These are phyloP conservation scores for Thermochaetoides thermophila DNA, from an alignment of 495 filamentous ascomycete species.

Conservation along the genomic window DNA sequence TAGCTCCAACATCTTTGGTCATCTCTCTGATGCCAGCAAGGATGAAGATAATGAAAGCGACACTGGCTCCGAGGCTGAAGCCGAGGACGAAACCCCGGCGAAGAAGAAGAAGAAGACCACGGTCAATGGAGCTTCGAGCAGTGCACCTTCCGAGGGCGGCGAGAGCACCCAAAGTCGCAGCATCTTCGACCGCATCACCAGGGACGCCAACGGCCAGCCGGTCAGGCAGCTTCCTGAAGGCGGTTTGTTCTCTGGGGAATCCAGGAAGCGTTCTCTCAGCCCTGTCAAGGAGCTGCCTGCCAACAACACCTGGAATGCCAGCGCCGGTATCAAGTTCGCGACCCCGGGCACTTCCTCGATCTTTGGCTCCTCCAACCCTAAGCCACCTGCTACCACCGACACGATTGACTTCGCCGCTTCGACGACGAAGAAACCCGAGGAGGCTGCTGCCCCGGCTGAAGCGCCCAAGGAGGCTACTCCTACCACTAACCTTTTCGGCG, in stretches of 20 bases:
- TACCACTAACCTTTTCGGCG: constrained; percentile 10
- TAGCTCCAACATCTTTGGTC: constrained; percentile 44
- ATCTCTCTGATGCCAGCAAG: constrained; percentile 40
- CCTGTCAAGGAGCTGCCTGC: constrained; percentile 20
- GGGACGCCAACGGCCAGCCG: constrained; percentile 32
- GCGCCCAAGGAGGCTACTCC: constrained; percentile 6
- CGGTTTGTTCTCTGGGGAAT: constrained; percentile 13
- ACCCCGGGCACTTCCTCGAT: constrained; percentile 12
- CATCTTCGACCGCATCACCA: constrained; percentile 44
- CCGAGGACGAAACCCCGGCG: constrained; percentile 19
- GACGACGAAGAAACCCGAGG: constrained; percentile 8
- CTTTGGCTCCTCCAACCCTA: constrained; percentile 18
- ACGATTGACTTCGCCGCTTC: constrained; percentile 14
- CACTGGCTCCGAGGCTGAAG: constrained; percentile 30
- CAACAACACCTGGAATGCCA: constrained; percentile 35
- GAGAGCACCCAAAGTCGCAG: constrained; percentile 31
- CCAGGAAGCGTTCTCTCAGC: constrained; percentile 18
- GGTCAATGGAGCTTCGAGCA: constrained; percentile 13
- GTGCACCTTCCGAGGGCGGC: constrained; percentile 21
- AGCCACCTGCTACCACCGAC: constrained; percentile 15
- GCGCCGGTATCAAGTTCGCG: constrained; percentile 25
- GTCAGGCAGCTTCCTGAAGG: constrained; percentile 20
- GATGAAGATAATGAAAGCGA: constrained; percentile 32
- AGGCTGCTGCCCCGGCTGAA: constrained; percentile 4
- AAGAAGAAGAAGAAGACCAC: constrained; percentile 20